Conservation (phyloP, 768 basidiomycete genomes). For the Mycena belliarum region DNA sequence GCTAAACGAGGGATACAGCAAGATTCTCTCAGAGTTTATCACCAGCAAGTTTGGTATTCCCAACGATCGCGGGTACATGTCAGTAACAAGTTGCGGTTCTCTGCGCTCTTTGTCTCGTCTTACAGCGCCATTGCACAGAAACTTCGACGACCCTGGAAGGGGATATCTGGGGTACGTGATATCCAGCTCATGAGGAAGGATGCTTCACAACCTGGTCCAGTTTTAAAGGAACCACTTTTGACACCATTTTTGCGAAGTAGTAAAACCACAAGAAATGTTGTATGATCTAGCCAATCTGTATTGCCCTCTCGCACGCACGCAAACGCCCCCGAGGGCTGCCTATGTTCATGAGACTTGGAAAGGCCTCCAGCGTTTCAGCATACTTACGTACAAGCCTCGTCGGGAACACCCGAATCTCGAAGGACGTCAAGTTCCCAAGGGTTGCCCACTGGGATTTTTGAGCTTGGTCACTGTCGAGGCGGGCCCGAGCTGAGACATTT, state of each 20-base stretch:
- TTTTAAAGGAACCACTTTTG: conserved; percentile 23
- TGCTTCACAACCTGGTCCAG: conserved; percentile 3
- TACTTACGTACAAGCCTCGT: too few relatives aligned
- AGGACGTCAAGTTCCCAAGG: too few relatives aligned
- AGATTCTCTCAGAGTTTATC: conserved; percentile 55
- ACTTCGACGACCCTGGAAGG: conserved; percentile 24
- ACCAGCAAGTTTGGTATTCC: conserved; percentile 51
- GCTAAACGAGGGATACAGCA: conserved; percentile 54
- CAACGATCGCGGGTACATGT: conserved; percentile 65
- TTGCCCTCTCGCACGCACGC: too few relatives aligned
- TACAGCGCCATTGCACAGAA: conserved; percentile 12
- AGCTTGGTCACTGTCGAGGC: too few relatives aligned
- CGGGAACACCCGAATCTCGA: too few relatives aligned
- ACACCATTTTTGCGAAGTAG: conserved; percentile 19
- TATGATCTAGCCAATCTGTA: background rate
- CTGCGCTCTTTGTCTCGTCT: too few relatives aligned
- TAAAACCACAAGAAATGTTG: background rate
- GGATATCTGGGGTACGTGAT: conserved; percentile 20
- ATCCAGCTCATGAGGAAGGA: background rate
- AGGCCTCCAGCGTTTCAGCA: too few relatives aligned
- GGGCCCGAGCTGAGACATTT: too few relatives aligned
- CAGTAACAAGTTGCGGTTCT: conserved; percentile 2
- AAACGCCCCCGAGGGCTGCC: too few relatives aligned
- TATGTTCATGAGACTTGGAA: too few relatives aligned
- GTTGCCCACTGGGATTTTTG: too few relatives aligned